Percentiles rank a stretch among this genome's conserved stretches.
phyloP scores from a whole-genome alignment of 768 basidiomycete species.

The Aureoboletus auriporus region DNA sequence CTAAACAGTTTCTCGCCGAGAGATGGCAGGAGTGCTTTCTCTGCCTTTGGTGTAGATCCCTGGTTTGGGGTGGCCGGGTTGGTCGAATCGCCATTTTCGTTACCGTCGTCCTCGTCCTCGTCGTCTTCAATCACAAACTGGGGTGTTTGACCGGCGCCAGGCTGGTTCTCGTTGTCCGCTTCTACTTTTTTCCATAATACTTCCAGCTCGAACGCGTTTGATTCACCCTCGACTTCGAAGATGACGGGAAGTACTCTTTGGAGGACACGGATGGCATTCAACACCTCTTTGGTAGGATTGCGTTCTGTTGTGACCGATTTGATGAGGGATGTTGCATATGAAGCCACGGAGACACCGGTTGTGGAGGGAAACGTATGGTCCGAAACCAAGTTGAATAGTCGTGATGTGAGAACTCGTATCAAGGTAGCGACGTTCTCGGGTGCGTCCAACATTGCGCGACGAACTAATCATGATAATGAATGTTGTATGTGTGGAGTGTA shows the following conservation, averaged over 20 bases:
- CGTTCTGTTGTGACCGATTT: slow-evolving; percentile 52
- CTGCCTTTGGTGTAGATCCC: slow-evolving; percentile 29
- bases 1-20: slow-evolving; percentile 77
- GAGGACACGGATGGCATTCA: slow-evolving; percentile 90
- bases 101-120: slow-evolving; percentile 50
- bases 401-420: slow-evolving; percentile 61
- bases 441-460: slow-evolving; percentile 73
- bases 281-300: slow-evolving; percentile 78
- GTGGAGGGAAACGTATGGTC: slow-evolving; percentile 78
- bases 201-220: slow-evolving; percentile 69
- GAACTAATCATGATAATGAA: slow-evolving; percentile 47
- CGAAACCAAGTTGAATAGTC: slow-evolving; percentile 70
- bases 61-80: slow-evolving; percentile 11
- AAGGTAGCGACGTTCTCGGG: slow-evolving; percentile 87
- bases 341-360: slow-evolving; percentile 51
- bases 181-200: slow-evolving; percentile 77
- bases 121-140: slow-evolving; percentile 94
- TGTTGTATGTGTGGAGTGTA: not conserved
- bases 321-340: slow-evolving; percentile 69
- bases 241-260: slow-evolving; percentile 88
- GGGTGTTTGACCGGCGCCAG: slow-evolving; percentile 28
- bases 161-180: slow-evolving; percentile 35
- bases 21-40: slow-evolving; percentile 60
- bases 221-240: slow-evolving; percentile 74
- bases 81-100: slow-evolving; percentile 37